Conservation (phyloP, 2,329 filamentous ascomycete genomes). For the Sphaceloma murrayae region DNA sequence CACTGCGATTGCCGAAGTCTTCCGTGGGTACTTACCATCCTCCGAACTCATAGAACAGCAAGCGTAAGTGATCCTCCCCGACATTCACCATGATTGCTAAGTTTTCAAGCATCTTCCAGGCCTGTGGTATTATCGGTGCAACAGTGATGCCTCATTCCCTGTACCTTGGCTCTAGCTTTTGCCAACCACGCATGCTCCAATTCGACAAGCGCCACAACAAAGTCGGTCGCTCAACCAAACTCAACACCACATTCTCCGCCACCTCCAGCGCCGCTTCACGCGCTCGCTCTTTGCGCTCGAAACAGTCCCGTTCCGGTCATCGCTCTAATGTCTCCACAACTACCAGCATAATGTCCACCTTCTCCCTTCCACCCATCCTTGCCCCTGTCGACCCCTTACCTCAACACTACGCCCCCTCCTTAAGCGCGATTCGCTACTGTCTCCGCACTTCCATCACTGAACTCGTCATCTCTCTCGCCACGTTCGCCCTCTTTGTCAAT, state of each 20-base stretch:
- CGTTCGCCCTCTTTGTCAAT: constrained; percentile 31
- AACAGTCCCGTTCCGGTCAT: constrained; percentile 33
- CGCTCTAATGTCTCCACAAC: constrained; percentile 17
- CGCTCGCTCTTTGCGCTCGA: neutral
- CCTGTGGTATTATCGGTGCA: constrained; percentile 66
- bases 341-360: constrained; percentile 12
- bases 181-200: constrained; percentile 55
- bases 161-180: constrained; percentile 59
- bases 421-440: constrained; percentile 56
- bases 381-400: constrained; percentile 22
- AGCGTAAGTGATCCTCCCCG: constrained; percentile 29
- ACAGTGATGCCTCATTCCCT: constrained; percentile 65
- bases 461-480: constrained; percentile 20
- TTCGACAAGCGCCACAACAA: constrained; percentile 41
- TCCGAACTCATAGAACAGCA: constrained; percentile 47
- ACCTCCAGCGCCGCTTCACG: too few species aligned
- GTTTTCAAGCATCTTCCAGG: constrained; percentile 48
- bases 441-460: constrained; percentile 59
- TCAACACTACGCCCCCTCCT: constrained; percentile 51
- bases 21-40: constrained; percentile 57
- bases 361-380: constrained; percentile 21
- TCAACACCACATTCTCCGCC: neutral
- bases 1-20: constrained; percentile 50
- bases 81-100: constrained; percentile 19
- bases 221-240: neutral